Conservation (phyloP, 1,284 basidiomycete species). For the Tilletia caries region DNA sequence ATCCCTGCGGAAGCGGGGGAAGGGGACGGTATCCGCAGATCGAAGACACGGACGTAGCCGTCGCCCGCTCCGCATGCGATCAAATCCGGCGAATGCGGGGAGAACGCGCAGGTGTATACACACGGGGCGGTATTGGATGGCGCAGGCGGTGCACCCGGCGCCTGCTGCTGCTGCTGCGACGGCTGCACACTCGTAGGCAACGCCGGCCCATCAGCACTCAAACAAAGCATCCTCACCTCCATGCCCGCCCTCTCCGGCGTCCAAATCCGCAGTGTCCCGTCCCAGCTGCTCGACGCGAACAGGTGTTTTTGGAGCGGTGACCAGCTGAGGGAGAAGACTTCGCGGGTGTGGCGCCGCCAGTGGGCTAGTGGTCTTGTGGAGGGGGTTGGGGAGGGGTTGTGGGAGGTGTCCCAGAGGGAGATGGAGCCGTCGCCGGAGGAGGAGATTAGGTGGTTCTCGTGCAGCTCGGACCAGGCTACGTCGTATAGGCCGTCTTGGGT, state of each 20-base stretch:
- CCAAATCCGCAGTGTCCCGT: constrained; percentile 70
- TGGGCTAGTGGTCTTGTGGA: constrained; percentile 66
- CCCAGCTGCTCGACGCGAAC: constrained; percentile 83
- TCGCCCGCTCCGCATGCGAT: constrained; percentile 81
- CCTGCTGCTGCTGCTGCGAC: background rate
- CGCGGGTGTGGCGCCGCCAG: constrained; percentile 89
- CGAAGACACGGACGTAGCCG: constrained; percentile 46
- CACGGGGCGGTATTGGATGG: constrained; percentile 60
- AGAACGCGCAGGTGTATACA: constrained; percentile 84
- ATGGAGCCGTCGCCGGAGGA: constrained; percentile 88
- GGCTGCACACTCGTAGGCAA: background rate
- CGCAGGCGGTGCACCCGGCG: background rate
- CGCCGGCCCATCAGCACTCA: constrained; percentile 1
- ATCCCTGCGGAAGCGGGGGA: constrained; percentile 9
- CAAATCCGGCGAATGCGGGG: constrained; percentile 78
- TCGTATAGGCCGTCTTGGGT: constrained; percentile 92
- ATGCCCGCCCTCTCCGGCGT: constrained; percentile 1
- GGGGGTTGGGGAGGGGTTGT: background rate
- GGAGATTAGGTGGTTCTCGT: constrained; percentile 88
- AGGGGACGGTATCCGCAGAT: constrained; percentile 28
- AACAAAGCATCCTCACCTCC: constrained; percentile 8
- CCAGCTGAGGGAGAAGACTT: constrained; percentile 96
- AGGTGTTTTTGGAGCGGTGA: constrained; percentile 86
- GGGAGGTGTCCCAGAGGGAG: constrained; percentile 76
- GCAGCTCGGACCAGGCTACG: constrained; percentile 83